Evolutionary conservation across 495 filamentous ascomycete genomes (phyloP), one percentile per base, ranked within the genome.

Genomic region (Aspergillus nidulans): DNA sequence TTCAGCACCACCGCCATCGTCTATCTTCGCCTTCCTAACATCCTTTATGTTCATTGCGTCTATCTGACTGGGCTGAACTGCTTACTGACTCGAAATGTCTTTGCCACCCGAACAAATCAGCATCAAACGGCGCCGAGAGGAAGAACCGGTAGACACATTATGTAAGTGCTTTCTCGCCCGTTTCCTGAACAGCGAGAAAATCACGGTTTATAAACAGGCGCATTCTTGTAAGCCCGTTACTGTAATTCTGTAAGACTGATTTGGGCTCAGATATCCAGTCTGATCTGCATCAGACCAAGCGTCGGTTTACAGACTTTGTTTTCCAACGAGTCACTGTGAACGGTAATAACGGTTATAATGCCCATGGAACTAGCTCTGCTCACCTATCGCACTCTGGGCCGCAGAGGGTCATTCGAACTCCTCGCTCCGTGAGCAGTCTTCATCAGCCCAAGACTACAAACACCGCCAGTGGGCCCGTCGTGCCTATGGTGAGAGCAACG

Each of bases 121-220:
- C 8, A 77, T 82, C 63, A 82, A 82, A 63, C 72, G 80, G 18
- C 77, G 77, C n/a, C 76, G 77, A 19, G 77, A 79, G 40, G 80
- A 82, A 55, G 80, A 81, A 20, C 79, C 80, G 6, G 73, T 81
- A 12, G 79, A 82, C 41, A 74, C 76, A 26, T 65, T 82, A 53
- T 82, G 79, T 82, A 77, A 57, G 77, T 64, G 16, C 20, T 25
- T 49, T 43, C 42, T 34, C 18, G 6, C 21, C 36, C 21, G 12
- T 5, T 49, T 32, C 30, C 16, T 46, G 19, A 13, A 54, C 4
- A n/a, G n/a, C n/a, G n/a, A n/a, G 9, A 45, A n/a, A 16, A 16
- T n/a, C 16, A 1, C 2, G 21, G 3, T 18, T 18, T 36, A 13
- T 8, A 26, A 26, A 28, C 8, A 24, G n/a, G 23, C 23, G n/a